Evolutionary conservation across 2,329 filamentous ascomycete genomes (phyloP), one percentile per base, ranked within the genome.

Genomic region (Penicillium verrucosum): DNA sequence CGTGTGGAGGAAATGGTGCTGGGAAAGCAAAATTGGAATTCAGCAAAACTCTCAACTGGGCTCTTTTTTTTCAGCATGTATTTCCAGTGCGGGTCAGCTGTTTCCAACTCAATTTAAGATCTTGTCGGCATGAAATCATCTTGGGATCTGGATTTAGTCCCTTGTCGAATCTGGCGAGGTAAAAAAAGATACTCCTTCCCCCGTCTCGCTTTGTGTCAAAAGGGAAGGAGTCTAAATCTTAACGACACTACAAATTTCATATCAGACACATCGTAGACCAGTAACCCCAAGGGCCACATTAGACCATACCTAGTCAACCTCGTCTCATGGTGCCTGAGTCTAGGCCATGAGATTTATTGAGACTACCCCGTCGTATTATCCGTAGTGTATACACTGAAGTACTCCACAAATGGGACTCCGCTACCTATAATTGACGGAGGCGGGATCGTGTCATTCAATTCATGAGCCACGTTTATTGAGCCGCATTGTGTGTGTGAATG

Each of bases 131-230:
- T 72, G 65, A 65, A 65, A 59, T 59, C 43, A 62, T 57, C 32
- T 47, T 57, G 53, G 56, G 57, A 58, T 54, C 51, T 59, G 44
- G 48, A 56, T 48, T 74, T 51, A 73, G 57, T 40, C 66, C 62
- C 36, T 71, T 65, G 57, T 77, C 80, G 58, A 81, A 80, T 66
- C 80, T 75, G 50, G 74, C 69, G 73, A 81, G 70, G 25, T 61
- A 58, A 63, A 56, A 64, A 64, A 57, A 44, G 48, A 57, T 51
- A 49, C 55, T 53, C 52, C 56, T 29, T 53, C 54, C 42, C 45
- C 50, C 45, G 60, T 50, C 27, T 63, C 32, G 55, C 45, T 58
- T 56, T 36, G 27, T 44, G 52, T 55, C 55, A 43, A 52, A 52
- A 75, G 37, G 75, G 72, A 53, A 78, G 63, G 32, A 81, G 59